Base-by-base conservation (phyloP, 495 filamentous ascomycete species). In the Bryoglossum gracile region DNA sequence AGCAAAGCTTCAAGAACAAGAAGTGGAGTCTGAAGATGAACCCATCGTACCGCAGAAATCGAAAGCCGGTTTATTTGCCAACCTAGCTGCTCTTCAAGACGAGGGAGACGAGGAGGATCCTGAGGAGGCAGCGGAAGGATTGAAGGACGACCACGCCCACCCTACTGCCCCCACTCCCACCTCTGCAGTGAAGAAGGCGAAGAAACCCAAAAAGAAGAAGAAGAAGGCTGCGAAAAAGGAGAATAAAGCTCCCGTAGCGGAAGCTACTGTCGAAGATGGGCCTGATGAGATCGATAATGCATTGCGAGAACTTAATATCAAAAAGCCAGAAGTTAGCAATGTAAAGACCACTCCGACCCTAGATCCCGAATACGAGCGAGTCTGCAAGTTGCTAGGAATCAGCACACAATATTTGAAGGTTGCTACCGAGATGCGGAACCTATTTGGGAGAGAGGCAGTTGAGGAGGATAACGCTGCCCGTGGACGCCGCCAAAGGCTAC, bases 241-340 rank as follows among this genome's bases (percentile, higher is more conserved):
- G 33, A 57, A 58, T 32, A 8, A 61, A 44, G 51, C 59, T n/a
- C 61, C 69, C 46, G 51, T 75, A 69, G 59, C 71, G 52, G 51
- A 63, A 49, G 57, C 69, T 17, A 58, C 62, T 8, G 63, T 69
- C 37, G 70, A 56, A 4, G 63, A 75, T 9, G n/a, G n/a, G n/a
- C n/a, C n/a, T n/a, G 88, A 95, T 58, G 91, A 96, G 51, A 94
- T 96, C 46, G 90, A 96, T 61, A 67, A 68, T 43, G 89, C 85
- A 1, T 66, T 97, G 33, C 74, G 75, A 46, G 78, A 84, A 51
- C 69, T 97, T 35, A 65, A 68, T 35, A 51, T 77, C 13, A 52
- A 44, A 19, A 37, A 23, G 30, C 25, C 14, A 19, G 18, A 41
- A 32, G 48, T 36, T 34, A 34, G 28, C 48, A 8, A 34, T 52